Evolutionary conservation across 306 rosid species (phyloP), one percentile per base, ranked within the genome.

Genomic region (Cucumis hystrix): DNA sequence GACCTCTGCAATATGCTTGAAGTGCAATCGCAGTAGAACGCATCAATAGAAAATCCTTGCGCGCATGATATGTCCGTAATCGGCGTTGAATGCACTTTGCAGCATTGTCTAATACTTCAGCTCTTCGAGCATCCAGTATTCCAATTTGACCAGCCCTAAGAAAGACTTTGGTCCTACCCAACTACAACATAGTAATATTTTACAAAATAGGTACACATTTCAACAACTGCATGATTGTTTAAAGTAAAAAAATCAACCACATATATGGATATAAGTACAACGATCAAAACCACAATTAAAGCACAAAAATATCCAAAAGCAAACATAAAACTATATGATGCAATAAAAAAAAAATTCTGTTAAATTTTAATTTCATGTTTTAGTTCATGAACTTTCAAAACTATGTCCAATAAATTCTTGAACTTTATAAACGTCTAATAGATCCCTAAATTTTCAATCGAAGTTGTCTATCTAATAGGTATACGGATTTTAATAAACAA

Each of bases 121-220:
- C 85, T 8, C 99, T 91, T 65, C 80, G 87, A 68, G 91, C 87
- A 81, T 95, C 99, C 80, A 95, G 88, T 84, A 89, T 81, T 58
- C 97, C 99, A 85, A 95, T 95, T 87, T 95, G 97, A 75, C 99
- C 99, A 70, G 96, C 97, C 85, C 99, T 87, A 73, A 95, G 97
- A 86, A 95, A 92, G 61, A 95, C 97, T 80, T 95, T 95, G 84
- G 91, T 89, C 87, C 85, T 88, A 51, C 99, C 99, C 88, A 92
- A 86, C 99, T 95, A 86, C 82, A 70, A 28, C 47, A 74, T 47
- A 69, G 76, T 52, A 70, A 61, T 51, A 70, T 25, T 13, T 58
- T 21, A 1, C 1, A 40, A 30, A 47, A 35, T 11, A 11, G 55
- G 55, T 6, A 67, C 43, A 45, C 25, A 41, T 15, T 28, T 37